Conservation (phyloP, 306 rosid species). For the Senna tora region DNA sequence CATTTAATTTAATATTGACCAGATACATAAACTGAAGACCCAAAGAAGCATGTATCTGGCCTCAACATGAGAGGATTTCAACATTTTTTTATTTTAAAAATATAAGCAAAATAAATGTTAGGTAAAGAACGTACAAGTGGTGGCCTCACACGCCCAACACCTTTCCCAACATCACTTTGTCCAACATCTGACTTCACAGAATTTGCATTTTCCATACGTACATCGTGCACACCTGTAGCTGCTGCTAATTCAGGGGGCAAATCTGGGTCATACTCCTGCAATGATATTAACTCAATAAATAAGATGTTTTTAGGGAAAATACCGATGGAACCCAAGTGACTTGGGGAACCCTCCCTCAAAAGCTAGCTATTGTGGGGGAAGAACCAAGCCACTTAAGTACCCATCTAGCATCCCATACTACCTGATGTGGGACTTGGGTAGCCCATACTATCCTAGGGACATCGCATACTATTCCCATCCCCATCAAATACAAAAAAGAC, state of each 20-base stretch:
- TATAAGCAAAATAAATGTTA: background rate
- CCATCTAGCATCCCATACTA: too few species aligned
- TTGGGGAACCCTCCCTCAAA: too few species aligned
- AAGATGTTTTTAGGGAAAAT: background rate
- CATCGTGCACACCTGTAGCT: constrained; percentile 81
- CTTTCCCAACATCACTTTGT: constrained; percentile 67
- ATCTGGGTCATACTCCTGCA: constrained; percentile 96
- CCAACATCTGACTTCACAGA: constrained; percentile 60
- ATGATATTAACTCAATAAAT: constrained; percentile 31
- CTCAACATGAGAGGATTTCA: background rate
- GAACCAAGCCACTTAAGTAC: too few species aligned
- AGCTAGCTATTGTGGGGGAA: too few species aligned
- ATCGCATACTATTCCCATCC: too few species aligned
- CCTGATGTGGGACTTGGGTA: too few species aligned
- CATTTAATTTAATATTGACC: constrained; percentile 29
- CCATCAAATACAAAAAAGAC: too few species aligned
- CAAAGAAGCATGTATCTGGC: constrained; percentile 15
- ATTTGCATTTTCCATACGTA: constrained; percentile 57
- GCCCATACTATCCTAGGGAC: too few species aligned
- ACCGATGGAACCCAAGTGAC: too few species aligned
- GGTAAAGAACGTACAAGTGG: constrained; percentile 67
- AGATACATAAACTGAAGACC: constrained; percentile 18
- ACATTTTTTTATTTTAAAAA: background rate
- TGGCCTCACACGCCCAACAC: constrained; percentile 71
- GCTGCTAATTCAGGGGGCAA: constrained; percentile 99